Evolutionary conservation across 805 yeast species (phyloP).

Genomic region (Yarrowia divulgata): DNA sequence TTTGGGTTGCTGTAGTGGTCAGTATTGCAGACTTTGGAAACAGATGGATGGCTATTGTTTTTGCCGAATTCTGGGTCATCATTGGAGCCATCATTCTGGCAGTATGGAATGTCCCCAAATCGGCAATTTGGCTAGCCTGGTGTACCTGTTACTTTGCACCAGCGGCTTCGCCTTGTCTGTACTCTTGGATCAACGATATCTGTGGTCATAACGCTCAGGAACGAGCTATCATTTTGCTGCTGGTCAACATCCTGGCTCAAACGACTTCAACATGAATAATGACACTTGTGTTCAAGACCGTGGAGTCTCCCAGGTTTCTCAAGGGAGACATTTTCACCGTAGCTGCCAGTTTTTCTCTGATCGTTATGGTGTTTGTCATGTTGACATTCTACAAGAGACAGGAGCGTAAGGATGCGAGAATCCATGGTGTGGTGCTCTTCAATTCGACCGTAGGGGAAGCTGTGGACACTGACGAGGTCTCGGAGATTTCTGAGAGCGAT

Average conservation of each 20-base stretch:
- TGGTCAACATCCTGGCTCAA: conserved; percentile 62
- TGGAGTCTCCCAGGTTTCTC: conserved; percentile 46
- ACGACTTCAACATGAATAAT: conserved; percentile 63
- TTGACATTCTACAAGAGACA: conserved; percentile 62
- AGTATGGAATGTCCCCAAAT: conserved; percentile 61
- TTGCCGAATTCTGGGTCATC: conserved; percentile 62
- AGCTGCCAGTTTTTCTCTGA: conserved; percentile 43
- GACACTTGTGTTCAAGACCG: conserved; percentile 54
- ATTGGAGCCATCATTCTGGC: conserved; percentile 61
- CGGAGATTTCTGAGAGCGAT: conserved; percentile 1
- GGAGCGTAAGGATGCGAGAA: conserved; percentile 56
- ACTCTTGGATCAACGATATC: conserved; percentile 66
- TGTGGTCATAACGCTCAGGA: conserved; percentile 62
- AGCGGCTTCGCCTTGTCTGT: conserved; percentile 67
- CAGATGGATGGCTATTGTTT: conserved; percentile 62
- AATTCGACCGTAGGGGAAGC: neutral
- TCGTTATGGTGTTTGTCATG: conserved; percentile 47
- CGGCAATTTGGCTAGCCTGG: conserved; percentile 68
- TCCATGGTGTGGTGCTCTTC: conserved; percentile 55
- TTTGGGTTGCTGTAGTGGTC: conserved; percentile 48
- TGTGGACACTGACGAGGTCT: neutral
- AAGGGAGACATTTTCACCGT: conserved; percentile 46
- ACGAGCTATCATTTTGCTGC: conserved; percentile 59
- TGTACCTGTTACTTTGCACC: conserved; percentile 63
- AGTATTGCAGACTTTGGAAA: conserved; percentile 52